Evolutionary conservation across 176 grass and related monocot species (phyloP).

Genomic region (Alopecurus myosuroides): DNA sequence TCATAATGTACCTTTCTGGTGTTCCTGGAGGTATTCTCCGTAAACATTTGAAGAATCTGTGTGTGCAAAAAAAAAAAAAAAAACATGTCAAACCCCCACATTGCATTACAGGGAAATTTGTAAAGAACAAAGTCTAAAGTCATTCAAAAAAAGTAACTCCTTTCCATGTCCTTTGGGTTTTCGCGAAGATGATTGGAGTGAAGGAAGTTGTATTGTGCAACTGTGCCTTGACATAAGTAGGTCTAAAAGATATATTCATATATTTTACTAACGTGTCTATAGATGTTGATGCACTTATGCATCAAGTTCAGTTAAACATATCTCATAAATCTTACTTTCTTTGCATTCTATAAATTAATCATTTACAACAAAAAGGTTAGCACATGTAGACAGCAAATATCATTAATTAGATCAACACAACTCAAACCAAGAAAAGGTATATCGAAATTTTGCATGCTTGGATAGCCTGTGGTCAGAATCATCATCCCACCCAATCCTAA

Average conservation of each 20-base stretch:
- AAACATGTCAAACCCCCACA: neutral
- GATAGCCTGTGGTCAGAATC: neutral
- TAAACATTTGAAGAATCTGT: slow-evolving; percentile 17
- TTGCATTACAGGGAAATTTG: neutral
- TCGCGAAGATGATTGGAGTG: neutral
- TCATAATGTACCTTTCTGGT: slow-evolving; percentile 2
- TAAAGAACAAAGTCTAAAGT: neutral
- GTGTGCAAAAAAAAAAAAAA: neutral
- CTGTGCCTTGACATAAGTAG: neutral
- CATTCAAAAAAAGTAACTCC: neutral
- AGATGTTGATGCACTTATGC: neutral
- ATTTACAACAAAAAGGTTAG: neutral
- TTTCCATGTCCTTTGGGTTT: neutral
- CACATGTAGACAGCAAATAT: neutral
- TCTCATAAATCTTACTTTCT: neutral
- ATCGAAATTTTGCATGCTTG: neutral
- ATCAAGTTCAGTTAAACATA: neutral
- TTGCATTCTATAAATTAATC: neutral
- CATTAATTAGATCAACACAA: neutral
- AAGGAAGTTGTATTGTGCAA: neutral
- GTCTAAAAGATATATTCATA: neutral
- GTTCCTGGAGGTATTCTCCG: neutral
- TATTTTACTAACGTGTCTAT: neutral
- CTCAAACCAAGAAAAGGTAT: neutral
- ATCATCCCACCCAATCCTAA: neutral